Percentiles rank a stretch among this genome's conserved stretches.
These are phyloP conservation scores for Avena insularis DNA, from an alignment of 176 grass and related monocot genomes.

Conservation along the genomic window DNA sequence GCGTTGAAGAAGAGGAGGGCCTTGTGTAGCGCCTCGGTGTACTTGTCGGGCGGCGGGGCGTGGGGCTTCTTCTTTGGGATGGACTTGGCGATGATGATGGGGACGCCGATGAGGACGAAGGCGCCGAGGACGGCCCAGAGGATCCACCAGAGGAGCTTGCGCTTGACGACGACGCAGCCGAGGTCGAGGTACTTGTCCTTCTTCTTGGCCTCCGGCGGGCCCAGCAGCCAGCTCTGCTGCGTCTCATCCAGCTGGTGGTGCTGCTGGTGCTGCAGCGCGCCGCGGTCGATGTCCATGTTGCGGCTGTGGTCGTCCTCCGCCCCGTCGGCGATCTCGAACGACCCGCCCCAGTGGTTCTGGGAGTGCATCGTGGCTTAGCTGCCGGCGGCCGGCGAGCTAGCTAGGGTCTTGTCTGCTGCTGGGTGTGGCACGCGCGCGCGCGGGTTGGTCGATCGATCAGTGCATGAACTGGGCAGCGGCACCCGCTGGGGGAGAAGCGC, in stretches of 20 bases:
- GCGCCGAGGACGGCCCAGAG: conserved; percentile 63
- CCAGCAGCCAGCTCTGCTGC: conserved; percentile 95
- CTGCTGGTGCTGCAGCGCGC: conserved; percentile 61
- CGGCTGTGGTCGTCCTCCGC: conserved; percentile 85
- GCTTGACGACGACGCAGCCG: conserved; percentile 82
- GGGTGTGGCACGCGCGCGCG: background rate
- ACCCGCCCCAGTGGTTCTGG: conserved; percentile 86
- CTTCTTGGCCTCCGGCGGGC: conserved; percentile 82
- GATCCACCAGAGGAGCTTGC: conserved; percentile 74
- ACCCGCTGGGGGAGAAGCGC: background rate
- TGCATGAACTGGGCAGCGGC: background rate
- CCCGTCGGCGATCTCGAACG: conserved; percentile 79
- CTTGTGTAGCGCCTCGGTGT: conserved; percentile 89
- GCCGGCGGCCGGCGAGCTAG: background rate
- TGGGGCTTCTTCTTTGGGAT: conserved; percentile 80
- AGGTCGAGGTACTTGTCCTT: conserved; percentile 97
- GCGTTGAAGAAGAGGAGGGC: conserved; percentile 98
- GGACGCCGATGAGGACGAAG: conserved; percentile 80
- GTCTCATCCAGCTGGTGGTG: conserved; percentile 80
- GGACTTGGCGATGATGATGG: conserved; percentile 87
- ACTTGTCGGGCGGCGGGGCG: conserved; percentile 61
- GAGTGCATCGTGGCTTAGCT: conserved; percentile 54
- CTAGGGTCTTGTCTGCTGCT: background rate
- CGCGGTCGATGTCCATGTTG: conserved; percentile 81
- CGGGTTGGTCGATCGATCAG: conserved; percentile 9